phyloP scores from a whole-genome alignment of 495 filamentous ascomycete species.

The Hypoxylon intermedium region DNA sequence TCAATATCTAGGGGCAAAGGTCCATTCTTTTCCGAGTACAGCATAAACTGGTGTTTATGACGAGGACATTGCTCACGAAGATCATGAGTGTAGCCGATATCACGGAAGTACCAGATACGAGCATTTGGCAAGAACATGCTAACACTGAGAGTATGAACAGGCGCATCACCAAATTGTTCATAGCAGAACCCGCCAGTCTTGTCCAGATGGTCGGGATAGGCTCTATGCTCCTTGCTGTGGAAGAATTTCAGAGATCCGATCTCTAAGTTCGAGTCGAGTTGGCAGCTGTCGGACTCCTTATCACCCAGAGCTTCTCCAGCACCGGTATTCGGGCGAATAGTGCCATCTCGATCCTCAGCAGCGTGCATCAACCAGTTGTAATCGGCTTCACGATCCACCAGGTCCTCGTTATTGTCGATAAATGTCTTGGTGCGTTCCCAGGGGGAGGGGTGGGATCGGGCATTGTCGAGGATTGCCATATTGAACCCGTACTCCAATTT shows the following conservation, averaged over 20 bases:
- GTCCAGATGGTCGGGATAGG: conserved; percentile 66
- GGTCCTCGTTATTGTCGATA: conserved; percentile 53
- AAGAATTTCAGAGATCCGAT: conserved; percentile 68
- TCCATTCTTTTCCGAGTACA: conserved; percentile 13
- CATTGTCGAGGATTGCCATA: conserved; percentile 62
- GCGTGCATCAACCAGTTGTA: conserved; percentile 57
- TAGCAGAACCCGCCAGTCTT: conserved; percentile 67
- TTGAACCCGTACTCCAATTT: conserved; percentile 73
- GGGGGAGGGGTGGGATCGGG: conserved; percentile 57
- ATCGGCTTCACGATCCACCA: conserved; percentile 59
- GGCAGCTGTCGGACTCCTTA: conserved; percentile 58
- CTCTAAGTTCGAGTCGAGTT: conserved; percentile 69
- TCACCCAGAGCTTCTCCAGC: conserved; percentile 11
- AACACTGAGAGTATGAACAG: conserved; percentile 65
- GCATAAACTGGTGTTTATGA: conserved; percentile 21
- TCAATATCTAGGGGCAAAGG: conserved; percentile 7
- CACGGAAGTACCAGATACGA: conserved; percentile 59
- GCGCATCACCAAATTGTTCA: conserved; percentile 68
- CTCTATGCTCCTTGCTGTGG: conserved; percentile 60
- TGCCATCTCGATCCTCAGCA: conserved; percentile 13
- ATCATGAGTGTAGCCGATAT: conserved; percentile 63
- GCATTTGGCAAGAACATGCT: conserved; percentile 57
- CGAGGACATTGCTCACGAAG: conserved; percentile 53
- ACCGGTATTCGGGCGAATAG: conserved; percentile 21
- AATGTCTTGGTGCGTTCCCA: conserved; percentile 57